Evolutionary conservation across 1,284 basidiomycete genomes (phyloP).

Genomic region (Boletellus deceptivus): DNA sequence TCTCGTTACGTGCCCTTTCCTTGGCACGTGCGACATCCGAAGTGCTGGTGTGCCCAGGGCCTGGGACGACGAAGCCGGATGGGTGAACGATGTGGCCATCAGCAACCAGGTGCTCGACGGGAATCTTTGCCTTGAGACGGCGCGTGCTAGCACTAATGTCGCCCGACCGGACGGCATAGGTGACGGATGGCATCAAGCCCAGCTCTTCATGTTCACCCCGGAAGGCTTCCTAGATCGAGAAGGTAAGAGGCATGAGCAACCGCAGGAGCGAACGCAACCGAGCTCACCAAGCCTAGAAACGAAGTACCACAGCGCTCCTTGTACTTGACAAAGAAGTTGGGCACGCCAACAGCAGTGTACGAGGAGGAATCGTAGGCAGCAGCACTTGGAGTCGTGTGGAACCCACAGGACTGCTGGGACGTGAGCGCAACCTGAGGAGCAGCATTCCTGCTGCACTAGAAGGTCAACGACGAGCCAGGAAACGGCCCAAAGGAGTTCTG

Average conservation of each 20-base stretch:
- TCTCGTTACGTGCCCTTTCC: constrained; percentile 23
- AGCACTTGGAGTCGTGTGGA: constrained; percentile 30
- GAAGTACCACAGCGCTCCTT: constrained; percentile 17
- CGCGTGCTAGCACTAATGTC: constrained; percentile 31
- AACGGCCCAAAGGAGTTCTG: constrained; percentile 26
- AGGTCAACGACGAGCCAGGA: constrained; percentile 40
- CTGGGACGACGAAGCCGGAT: constrained; percentile 35
- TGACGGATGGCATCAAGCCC: constrained; percentile 27
- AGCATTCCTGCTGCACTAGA: constrained; percentile 29
- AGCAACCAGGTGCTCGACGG: constrained; percentile 24
- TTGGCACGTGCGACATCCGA: constrained; percentile 27
- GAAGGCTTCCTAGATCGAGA: neutral
- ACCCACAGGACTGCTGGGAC: constrained; percentile 22
- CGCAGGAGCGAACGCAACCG: neutral
- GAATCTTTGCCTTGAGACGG: constrained; percentile 26
- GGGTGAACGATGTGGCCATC: constrained; percentile 29
- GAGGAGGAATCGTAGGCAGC: constrained; percentile 24
- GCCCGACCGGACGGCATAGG: constrained; percentile 23
- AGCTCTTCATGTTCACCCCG: constrained; percentile 4
- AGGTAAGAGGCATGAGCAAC: neutral
- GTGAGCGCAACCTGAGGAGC: neutral
- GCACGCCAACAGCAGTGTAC: constrained; percentile 27
- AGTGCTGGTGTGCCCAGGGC: constrained; percentile 24
- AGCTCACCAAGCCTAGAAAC: constrained; percentile 9
- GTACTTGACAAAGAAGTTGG: constrained; percentile 32